Conservation (phyloP, 2,329 filamentous ascomycete genomes). For the Exophiala aquamarina region DNA sequence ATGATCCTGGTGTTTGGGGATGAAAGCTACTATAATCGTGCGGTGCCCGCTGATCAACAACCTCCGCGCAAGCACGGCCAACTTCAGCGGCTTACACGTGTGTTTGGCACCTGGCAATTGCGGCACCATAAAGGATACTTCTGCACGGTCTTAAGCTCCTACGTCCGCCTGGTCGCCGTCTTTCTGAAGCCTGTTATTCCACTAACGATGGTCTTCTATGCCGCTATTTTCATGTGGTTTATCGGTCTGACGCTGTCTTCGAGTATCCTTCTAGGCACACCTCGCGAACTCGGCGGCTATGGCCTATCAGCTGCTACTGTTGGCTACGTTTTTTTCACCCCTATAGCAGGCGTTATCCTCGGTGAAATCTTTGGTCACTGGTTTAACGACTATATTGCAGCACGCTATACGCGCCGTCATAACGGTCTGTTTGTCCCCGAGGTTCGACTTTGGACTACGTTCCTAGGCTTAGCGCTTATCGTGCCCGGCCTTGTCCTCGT, state of each 20-base stretch:
- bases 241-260: conserved; percentile 57
- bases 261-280: conserved; percentile 49
- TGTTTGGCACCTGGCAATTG: conserved; percentile 30
- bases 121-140: conserved; percentile 25
- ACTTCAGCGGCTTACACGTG: conserved; percentile 14
- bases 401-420: conserved; percentile 45
- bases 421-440: conserved; percentile 57
- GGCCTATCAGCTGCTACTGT: conserved; percentile 50
- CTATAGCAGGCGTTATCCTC: conserved; percentile 54
- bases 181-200: conserved; percentile 39
- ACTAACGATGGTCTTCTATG: conserved; percentile 35
- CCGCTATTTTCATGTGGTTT: conserved; percentile 37
- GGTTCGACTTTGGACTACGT: conserved; percentile 50
- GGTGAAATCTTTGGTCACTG: conserved; percentile 57
- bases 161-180: conserved; percentile 35
- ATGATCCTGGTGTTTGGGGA: conserved; percentile 20
- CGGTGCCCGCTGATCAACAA: conserved; percentile 1
- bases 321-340: conserved; percentile 58
- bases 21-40: conserved; percentile 40
- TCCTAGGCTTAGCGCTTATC: conserved; percentile 50
- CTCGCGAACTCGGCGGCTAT: conserved; percentile 37
- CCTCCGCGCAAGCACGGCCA: conserved; percentile 24
- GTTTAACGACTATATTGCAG: conserved; percentile 53
- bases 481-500: conserved; percentile 51
- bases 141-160: conserved; percentile 24